Evolutionary conservation across 1,284 basidiomycete genomes (phyloP).

Genomic region (Pseudozyma hubeiensis): DNA sequence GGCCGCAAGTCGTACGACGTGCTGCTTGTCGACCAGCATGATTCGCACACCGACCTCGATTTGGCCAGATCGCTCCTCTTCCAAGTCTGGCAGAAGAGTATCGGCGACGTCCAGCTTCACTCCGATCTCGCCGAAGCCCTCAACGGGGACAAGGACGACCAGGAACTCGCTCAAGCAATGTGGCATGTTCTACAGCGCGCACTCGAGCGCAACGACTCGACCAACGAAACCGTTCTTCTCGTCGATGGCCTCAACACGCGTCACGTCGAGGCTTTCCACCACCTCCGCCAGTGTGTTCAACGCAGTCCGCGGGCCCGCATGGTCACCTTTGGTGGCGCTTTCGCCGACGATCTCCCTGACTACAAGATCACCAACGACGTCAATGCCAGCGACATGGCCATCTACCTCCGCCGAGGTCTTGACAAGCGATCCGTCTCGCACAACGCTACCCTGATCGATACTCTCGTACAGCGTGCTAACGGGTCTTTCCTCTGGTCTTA

Average conservation of each 20-base stretch:
- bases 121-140: constrained; percentile 2
- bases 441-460: constrained; percentile 9
- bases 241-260: constrained; percentile 6
- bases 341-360: constrained; percentile 36
- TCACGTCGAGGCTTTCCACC: constrained; percentile 5
- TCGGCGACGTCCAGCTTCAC: constrained; percentile 5
- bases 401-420: constrained; percentile 33
- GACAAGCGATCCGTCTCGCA: constrained; percentile 33
- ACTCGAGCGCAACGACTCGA: neutral
- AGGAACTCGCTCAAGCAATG: neutral
- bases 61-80: constrained; percentile 1
- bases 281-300: neutral
- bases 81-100: neutral
- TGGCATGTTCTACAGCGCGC: neutral
- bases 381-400: constrained; percentile 15
- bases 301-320: neutral
- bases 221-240: constrained; percentile 1
- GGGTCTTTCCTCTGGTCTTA: constrained; percentile 31
- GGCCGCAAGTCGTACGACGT: constrained; percentile 10
- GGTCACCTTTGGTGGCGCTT: constrained; percentile 6
- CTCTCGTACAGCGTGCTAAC: constrained; percentile 31
- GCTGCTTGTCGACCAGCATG: constrained; percentile 6
- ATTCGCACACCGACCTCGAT: constrained; percentile 5
- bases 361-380: constrained; percentile 21
- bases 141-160: neutral